Conservation (phyloP, 768 basidiomycete genomes). For the Pleurotus sapidus region DNA sequence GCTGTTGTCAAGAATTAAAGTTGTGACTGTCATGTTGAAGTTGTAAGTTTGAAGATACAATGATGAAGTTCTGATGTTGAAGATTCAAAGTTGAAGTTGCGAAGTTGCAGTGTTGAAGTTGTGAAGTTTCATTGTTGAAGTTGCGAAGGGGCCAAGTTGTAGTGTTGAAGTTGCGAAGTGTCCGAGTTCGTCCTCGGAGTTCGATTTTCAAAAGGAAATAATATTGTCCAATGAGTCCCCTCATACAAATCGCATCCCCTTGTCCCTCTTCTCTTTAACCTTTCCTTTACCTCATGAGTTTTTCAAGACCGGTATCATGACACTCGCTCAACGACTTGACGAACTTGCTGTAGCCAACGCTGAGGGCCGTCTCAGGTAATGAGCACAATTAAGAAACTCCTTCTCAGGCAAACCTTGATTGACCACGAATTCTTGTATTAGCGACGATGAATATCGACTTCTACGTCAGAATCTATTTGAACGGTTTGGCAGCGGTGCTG, state of each 20-base stretch:
- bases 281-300: not conserved
- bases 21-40: too few species aligned
- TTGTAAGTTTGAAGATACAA: too few species aligned
- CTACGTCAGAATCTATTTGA: conserved; percentile 85
- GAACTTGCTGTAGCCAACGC: conserved; percentile 80
- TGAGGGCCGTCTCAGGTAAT: conserved; percentile 73
- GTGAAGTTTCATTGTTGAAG: too few species aligned
- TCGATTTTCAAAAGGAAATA: too few species aligned
- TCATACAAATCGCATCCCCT: not conserved
- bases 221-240: too few species aligned
- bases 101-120: too few species aligned
- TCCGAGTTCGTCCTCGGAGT: too few species aligned
- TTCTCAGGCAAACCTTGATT: conserved; percentile 4
- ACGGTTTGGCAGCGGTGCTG: conserved; percentile 58
- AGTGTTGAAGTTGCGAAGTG: too few species aligned
- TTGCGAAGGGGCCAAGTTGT: too few species aligned
- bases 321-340: conserved; percentile 77
- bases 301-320: conserved; percentile 25
- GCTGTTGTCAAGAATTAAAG: too few species aligned
- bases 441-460: conserved; percentile 84
- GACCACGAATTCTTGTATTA: conserved; percentile 21
- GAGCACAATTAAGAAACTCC: conserved; percentile 2
- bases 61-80: too few species aligned
- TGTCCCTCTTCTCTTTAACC: not conserved
- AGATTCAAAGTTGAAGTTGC: too few species aligned